Conservation (phyloP, 148 eudicot genomes). For the Chenopodium suecicum region DNA sequence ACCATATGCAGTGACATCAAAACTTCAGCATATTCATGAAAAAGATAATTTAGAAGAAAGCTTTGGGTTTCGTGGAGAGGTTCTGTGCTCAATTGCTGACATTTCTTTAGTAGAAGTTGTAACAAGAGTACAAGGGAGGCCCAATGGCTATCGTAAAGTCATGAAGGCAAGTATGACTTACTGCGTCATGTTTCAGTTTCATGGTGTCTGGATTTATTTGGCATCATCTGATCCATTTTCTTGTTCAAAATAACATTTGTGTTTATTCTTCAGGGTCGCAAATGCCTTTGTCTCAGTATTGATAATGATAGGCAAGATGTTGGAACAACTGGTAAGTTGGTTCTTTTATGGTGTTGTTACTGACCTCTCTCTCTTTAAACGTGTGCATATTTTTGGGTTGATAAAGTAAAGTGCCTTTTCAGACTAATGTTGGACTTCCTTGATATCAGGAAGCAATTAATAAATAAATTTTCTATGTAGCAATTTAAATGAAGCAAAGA, state of each 20-base stretch:
- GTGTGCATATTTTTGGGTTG: not conserved
- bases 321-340: slow-evolving; percentile 76
- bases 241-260: slow-evolving; percentile 18
- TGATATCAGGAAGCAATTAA: not conserved
- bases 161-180: slow-evolving; percentile 55
- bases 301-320: slow-evolving; percentile 66
- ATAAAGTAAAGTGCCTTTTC: not conserved
- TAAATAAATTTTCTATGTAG: not conserved
- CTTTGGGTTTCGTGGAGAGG: slow-evolving; percentile 91
- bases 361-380: not conserved
- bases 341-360: not conserved
- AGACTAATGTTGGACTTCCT: not conserved
- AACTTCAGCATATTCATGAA: slow-evolving; percentile 36
- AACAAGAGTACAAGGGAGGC: slow-evolving; percentile 81
- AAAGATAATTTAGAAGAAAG: slow-evolving; percentile 33
- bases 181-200: slow-evolving; percentile 4
- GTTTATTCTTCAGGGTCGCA: slow-evolving; percentile 56
- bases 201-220: not conserved
- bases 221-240: slow-evolving; percentile 15
- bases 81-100: slow-evolving; percentile 83
- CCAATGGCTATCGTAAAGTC: slow-evolving; percentile 90
- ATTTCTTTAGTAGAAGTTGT: slow-evolving; percentile 75
- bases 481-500: slow-evolving; percentile 1
- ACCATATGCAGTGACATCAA: slow-evolving; percentile 68
- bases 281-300: slow-evolving; percentile 79